These are phyloP conservation scores for Mycena haematopus DNA, from an alignment of 768 basidiomycete species.

Conservation along the genomic window DNA sequence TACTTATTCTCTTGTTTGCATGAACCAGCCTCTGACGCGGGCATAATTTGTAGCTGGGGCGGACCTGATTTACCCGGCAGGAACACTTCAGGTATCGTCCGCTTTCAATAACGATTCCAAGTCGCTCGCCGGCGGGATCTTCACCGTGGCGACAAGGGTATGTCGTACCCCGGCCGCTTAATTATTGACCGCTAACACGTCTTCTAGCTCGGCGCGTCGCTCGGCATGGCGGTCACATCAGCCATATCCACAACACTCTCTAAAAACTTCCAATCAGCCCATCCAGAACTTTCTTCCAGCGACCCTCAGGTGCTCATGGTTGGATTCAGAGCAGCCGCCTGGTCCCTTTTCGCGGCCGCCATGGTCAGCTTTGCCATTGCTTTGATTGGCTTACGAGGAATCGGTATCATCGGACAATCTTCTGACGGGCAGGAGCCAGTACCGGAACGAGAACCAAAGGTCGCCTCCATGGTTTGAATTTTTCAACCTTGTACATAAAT, in stretches of 20 bases:
- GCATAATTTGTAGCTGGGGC: slow-evolving; percentile 27
- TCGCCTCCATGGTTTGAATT: not conserved
- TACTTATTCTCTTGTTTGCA: not conserved
- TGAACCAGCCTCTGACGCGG: not conserved
- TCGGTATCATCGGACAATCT: slow-evolving; percentile 22
- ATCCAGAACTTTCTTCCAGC: not conserved
- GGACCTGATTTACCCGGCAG: slow-evolving; percentile 38
- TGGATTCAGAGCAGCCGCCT: slow-evolving; percentile 7
- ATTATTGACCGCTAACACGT: not conserved
- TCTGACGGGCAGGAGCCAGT: not conserved
- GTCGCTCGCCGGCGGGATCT: slow-evolving; percentile 40
- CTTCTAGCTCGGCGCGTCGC: slow-evolving; percentile 6
- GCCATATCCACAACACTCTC: slow-evolving; percentile 1
- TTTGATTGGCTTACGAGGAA: slow-evolving; percentile 21
- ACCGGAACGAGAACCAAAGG: not conserved
- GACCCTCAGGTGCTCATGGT: slow-evolving; percentile 10
- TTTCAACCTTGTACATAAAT: not conserved
- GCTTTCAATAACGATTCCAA: slow-evolving; percentile 38
- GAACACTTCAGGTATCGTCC: slow-evolving; percentile 38
- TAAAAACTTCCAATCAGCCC: not conserved
- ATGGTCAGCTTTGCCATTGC: slow-evolving; percentile 18
- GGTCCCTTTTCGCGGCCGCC: slow-evolving; percentile 9
- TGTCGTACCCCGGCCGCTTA: not conserved
- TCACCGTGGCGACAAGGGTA: slow-evolving; percentile 40
- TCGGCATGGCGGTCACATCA: slow-evolving; percentile 7